These are phyloP conservation scores for Smittium culicis DNA, from an alignment of 371 early-diverging fungal species.

Conservation along the genomic window DNA sequence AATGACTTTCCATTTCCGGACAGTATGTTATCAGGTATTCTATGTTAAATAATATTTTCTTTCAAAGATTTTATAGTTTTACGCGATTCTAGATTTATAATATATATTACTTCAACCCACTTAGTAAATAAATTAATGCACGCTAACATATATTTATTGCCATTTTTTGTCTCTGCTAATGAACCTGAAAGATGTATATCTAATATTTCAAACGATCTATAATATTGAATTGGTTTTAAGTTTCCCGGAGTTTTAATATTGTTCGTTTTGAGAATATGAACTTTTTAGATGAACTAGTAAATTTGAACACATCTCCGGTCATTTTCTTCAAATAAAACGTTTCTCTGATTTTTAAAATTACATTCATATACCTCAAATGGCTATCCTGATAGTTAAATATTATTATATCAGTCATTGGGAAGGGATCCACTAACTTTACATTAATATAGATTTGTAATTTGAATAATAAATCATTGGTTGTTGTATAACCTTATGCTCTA, in stretches of 20 bases:
- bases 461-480: background rate
- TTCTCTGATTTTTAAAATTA: background rate
- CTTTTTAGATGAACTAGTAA: background rate
- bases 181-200: background rate
- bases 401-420: background rate
- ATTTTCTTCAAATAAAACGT: background rate
- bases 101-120: background rate
- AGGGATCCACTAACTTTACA: background rate
- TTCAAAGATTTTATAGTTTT: background rate
- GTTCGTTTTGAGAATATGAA: background rate
- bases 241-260: background rate
- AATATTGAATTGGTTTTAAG: background rate
- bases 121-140: background rate
- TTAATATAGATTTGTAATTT: background rate
- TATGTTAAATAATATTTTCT: background rate
- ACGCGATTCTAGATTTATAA: background rate
- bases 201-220: background rate
- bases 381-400: background rate
- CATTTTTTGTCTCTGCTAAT: background rate
- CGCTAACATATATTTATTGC: background rate
- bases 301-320: background rate
- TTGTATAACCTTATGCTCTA: background rate
- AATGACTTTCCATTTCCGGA: background rate
- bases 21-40: background rate
- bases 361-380: background rate